These are phyloP conservation scores for Bondarzewia mesenterica DNA, from an alignment of 1,284 basidiomycete genomes.

Conservation along the genomic window DNA sequence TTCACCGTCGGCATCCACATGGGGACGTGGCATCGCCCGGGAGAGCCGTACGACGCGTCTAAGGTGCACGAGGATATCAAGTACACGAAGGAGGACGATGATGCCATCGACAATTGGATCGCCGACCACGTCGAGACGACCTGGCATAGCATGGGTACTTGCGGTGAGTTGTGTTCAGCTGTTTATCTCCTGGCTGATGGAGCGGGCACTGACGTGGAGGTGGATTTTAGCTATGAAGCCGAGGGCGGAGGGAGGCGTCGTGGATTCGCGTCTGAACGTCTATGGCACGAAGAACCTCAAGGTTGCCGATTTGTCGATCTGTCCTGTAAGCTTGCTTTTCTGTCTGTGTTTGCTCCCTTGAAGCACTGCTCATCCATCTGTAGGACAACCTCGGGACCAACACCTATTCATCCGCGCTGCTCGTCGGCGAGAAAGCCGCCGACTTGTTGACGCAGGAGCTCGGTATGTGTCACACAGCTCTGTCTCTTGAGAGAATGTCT, in stretches of 20 bases:
- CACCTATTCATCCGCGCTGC: conserved; percentile 61
- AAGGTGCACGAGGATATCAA: conserved; percentile 60
- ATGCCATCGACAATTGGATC: conserved; percentile 65
- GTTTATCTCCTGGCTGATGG: not conserved
- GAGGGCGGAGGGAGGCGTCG: conserved; percentile 67
- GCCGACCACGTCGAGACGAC: conserved; percentile 67
- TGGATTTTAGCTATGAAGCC: conserved; percentile 59
- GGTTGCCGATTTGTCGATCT: conserved; percentile 59
- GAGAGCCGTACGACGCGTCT: conserved; percentile 42
- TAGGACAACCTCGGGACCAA: conserved; percentile 67
- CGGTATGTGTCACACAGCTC: conserved; percentile 20
- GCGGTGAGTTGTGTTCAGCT: conserved; percentile 39
- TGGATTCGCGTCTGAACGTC: conserved; percentile 65
- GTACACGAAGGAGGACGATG: conserved; percentile 57
- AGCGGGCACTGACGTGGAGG: not conserved
- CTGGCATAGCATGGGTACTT: conserved; percentile 63
- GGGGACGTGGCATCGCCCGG: conserved; percentile 58
- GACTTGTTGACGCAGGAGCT: conserved; percentile 56
- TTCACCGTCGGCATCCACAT: conserved; percentile 68
- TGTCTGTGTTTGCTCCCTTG: conserved; percentile 13
- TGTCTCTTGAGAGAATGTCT: conserved; percentile 18
- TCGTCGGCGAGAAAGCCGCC: conserved; percentile 66
- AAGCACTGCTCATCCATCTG: conserved; percentile 1
- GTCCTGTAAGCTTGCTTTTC: conserved; percentile 35
- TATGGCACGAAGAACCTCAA: conserved; percentile 69